phyloP scores from a whole-genome alignment of 2,329 filamentous ascomycete genomes.

The Malbranchea cinnamomea region DNA sequence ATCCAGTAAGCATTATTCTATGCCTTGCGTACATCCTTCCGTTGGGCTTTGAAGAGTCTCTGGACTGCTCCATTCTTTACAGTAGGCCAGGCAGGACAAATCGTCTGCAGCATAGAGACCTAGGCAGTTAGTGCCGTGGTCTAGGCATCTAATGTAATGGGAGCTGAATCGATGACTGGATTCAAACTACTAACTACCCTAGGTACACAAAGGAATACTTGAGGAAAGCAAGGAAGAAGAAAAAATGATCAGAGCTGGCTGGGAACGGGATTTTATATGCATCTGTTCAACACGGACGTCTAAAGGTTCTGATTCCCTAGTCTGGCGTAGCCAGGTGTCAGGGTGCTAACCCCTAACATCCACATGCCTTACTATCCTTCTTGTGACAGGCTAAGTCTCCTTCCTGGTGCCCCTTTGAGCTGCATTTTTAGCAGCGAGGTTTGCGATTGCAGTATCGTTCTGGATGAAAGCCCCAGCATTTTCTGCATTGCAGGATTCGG shows the following conservation, averaged over 20 bases:
- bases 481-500: conserved; percentile 1
- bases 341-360: too few relatives aligned
- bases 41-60: not conserved
- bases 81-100: not conserved
- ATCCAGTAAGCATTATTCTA: conserved; percentile 1
- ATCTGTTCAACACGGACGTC: too few relatives aligned
- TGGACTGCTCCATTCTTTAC: not conserved
- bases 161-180: too few relatives aligned
- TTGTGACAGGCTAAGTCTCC: conserved; percentile 1
- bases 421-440: conserved; percentile 1
- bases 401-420: conserved; percentile 1
- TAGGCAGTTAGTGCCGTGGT: conserved; percentile 1
- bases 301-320: too few relatives aligned
- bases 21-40: not conserved
- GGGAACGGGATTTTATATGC: too few relatives aligned
- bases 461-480: conserved; percentile 1
- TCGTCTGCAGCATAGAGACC: conserved; percentile 1
- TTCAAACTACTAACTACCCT: too few relatives aligned
- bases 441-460: conserved; percentile 2
- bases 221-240: too few relatives aligned
- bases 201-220: too few relatives aligned
- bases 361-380: not conserved
- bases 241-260: too few relatives aligned
- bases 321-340: too few relatives aligned
- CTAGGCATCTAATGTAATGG: too few relatives aligned